Percentiles rank a stretch among this genome's conserved stretches.
Evolutionary conservation across 768 basidiomycete genomes (phyloP).

Genomic region (Pulveroboletus frians): DNA sequence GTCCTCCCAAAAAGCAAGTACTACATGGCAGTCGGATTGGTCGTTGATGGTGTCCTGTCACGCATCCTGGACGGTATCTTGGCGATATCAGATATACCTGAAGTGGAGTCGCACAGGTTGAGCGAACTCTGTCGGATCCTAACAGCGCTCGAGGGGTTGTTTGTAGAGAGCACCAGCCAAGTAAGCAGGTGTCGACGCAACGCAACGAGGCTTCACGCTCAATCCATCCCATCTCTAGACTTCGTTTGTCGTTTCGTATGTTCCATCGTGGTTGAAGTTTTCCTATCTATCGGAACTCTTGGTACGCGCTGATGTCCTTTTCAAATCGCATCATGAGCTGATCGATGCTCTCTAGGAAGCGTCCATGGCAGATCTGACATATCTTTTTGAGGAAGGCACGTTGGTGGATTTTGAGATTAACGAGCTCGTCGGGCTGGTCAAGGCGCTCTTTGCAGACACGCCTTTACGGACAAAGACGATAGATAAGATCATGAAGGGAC

Average conservation of each 20-base stretch:
- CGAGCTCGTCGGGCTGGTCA: slow-evolving; percentile 77
- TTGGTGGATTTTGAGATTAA: slow-evolving; percentile 85
- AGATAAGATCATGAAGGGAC: slow-evolving; percentile 62
- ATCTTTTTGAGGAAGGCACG: slow-evolving; percentile 86
- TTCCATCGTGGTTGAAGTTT: slow-evolving; percentile 94
- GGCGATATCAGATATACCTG: slow-evolving; percentile 79
- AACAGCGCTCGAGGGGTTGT: slow-evolving; percentile 74
- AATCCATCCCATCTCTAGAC: slow-evolving; percentile 36
- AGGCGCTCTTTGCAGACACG: slow-evolving; percentile 86
- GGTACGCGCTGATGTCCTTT: slow-evolving; percentile 42
- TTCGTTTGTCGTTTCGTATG: slow-evolving; percentile 75
- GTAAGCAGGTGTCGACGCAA: slow-evolving; percentile 31
- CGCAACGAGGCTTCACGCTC: background rate
- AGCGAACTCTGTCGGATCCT: slow-evolving; percentile 80
- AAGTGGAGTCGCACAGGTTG: slow-evolving; percentile 76
- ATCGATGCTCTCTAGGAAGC: slow-evolving; percentile 58
- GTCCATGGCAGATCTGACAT: slow-evolving; percentile 85
- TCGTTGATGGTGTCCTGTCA: slow-evolving; percentile 64
- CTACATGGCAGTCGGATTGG: slow-evolving; percentile 62
- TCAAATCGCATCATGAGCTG: background rate
- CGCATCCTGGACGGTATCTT: slow-evolving; percentile 70
- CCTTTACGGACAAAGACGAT: slow-evolving; percentile 76
- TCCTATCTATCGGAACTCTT: slow-evolving; percentile 89
- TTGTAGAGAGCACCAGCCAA: slow-evolving; percentile 59
- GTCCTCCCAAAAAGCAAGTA: slow-evolving; percentile 69